Evolutionary conservation across 1,139 yeast species (phyloP).

Genomic region (Pneumocystis murina): DNA sequence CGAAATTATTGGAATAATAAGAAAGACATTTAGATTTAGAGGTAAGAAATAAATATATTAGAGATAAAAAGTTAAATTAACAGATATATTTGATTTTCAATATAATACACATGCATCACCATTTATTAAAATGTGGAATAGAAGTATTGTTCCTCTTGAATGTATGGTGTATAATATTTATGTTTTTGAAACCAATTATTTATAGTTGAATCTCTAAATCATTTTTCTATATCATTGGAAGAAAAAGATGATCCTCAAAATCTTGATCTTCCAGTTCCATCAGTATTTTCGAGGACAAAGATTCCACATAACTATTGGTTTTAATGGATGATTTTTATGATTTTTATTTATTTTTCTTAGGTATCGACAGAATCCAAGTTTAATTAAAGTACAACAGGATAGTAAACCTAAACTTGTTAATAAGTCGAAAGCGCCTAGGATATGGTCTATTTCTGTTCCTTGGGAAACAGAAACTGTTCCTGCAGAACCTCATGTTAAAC

Average conservation of each 20-base stretch:
- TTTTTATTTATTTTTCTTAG: background rate
- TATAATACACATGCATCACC: background rate
- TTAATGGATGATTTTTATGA: background rate
- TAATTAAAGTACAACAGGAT: conserved; percentile 27
- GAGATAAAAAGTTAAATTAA: background rate
- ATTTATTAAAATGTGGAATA: background rate
- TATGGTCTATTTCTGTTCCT: conserved; percentile 8
- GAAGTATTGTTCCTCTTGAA: background rate
- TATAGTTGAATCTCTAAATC: background rate
- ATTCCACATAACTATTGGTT: conserved; percentile 58
- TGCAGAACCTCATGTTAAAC: conserved; percentile 28
- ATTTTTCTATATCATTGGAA: conserved; percentile 16
- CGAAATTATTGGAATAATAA: conserved; percentile 40
- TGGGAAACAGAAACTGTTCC: conserved; percentile 25
- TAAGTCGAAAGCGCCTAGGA: conserved; percentile 2
- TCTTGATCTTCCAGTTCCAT: conserved; percentile 73
- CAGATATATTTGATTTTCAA: background rate
- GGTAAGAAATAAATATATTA: conserved; percentile 4
- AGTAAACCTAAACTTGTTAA: conserved; percentile 1
- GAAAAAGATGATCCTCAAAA: conserved; percentile 28
- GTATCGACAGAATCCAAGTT: conserved; percentile 43
- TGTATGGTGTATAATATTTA: background rate
- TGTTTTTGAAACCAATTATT: background rate
- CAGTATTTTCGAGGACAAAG: conserved; percentile 58
- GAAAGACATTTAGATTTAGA: conserved; percentile 61